A percentile compares a stretch with the other conserved stretches of the same genome.
Conservation (phyloP, 768 basidiomycete species). For the Suillus cothurnatus region DNA sequence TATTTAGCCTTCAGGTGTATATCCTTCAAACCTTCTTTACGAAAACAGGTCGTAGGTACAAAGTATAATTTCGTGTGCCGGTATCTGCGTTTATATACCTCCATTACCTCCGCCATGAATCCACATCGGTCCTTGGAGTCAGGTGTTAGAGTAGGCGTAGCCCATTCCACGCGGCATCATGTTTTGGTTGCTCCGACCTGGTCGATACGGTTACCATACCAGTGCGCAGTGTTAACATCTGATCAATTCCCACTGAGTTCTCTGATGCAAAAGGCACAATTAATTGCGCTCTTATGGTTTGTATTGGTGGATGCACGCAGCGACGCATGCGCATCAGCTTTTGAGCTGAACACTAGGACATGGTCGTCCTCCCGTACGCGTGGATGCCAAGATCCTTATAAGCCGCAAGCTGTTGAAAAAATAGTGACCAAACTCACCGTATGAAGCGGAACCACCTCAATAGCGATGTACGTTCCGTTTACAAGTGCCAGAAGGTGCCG, state of each 20-base stretch:
- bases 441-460: background rate
- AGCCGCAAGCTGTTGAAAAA: background rate
- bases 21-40: conserved; percentile 96
- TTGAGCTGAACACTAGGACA: background rate
- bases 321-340: background rate
- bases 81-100: background rate
- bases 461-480: background rate
- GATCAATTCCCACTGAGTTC: background rate
- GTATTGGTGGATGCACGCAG: background rate
- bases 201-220: background rate
- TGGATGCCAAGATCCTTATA: background rate
- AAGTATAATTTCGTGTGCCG: conserved; percentile 54
- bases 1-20: conserved; percentile 80
- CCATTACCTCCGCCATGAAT: background rate
- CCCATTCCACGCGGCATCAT: background rate
- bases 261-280: background rate
- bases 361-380: background rate
- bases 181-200: background rate
- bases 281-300: background rate
- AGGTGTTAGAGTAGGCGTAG: too few species aligned
- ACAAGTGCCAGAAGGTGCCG: too few species aligned
- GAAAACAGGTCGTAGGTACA: conserved; percentile 87
- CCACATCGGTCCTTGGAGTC: too few species aligned
- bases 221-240: background rate
- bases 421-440: background rate